These are phyloP conservation scores for Punctularia strigosozonata DNA, from an alignment of 768 basidiomycete genomes.

Conservation along the genomic window DNA sequence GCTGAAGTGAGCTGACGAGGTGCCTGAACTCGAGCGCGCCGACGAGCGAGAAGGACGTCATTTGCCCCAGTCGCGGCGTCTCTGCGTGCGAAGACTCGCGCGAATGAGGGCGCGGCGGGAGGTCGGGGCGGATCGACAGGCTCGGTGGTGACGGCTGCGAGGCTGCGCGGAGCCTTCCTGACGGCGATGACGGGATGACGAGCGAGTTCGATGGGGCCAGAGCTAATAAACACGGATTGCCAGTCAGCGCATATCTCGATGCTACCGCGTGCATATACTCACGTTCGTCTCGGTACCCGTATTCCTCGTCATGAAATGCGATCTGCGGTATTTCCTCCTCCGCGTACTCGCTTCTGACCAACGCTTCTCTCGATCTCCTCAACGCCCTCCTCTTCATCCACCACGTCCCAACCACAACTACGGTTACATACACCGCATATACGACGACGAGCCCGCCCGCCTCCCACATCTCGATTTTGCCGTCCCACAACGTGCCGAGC, in stretches of 20 bases:
- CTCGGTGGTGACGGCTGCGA: conserved; percentile 27
- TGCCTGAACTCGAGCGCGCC: conserved; percentile 95
- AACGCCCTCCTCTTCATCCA: conserved; percentile 48
- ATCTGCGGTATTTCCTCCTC: conserved; percentile 26
- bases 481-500: conserved; percentile 69
- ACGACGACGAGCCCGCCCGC: conserved; percentile 56
- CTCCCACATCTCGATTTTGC: conserved; percentile 60
- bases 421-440: conserved; percentile 66
- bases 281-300: conserved; percentile 62
- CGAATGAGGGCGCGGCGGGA: conserved; percentile 30
- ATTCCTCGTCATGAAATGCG: conserved; percentile 26
- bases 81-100: conserved; percentile 38
- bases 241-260: background rate
- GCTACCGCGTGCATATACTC: conserved; percentile 13
- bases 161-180: conserved; percentile 24
- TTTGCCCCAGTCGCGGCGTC: conserved; percentile 30
- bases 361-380: conserved; percentile 32
- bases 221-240: background rate
- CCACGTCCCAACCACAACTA: conserved; percentile 73
- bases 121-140: conserved; percentile 23
- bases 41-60: conserved; percentile 84
- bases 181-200: conserved; percentile 18
- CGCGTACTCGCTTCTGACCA: conserved; percentile 48
- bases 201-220: background rate
- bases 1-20: conserved; percentile 70